A percentile compares a stretch with the other conserved stretches of the same genome.
These are phyloP conservation scores for Cyberlindnera meyerae DNA, from an alignment of 805 yeast species.

Conservation along the genomic window DNA sequence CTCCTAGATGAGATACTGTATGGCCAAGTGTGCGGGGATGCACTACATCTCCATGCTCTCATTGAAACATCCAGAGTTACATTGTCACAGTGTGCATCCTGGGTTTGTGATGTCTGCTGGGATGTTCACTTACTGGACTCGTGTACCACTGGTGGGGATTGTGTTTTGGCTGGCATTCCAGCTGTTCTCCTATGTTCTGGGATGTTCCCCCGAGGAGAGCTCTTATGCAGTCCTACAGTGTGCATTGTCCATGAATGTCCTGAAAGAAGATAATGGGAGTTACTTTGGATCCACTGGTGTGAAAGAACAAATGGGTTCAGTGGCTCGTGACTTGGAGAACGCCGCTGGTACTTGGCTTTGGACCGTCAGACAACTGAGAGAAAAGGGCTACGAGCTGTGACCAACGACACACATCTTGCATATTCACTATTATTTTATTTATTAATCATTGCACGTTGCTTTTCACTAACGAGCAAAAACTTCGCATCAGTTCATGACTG, in stretches of 20 bases:
- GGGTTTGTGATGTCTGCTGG: conserved; percentile 85
- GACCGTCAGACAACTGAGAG: conserved; percentile 58
- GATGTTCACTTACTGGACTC: conserved; percentile 69
- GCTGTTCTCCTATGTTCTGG: conserved; percentile 61
- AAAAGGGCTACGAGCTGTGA: conserved; percentile 42
- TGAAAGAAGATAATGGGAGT: conserved; percentile 54
- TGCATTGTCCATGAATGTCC: conserved; percentile 45
- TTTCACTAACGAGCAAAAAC: too few species aligned
- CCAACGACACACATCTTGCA: too few species aligned
- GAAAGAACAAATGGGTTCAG: conserved; percentile 48
- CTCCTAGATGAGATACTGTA: conserved; percentile 73
- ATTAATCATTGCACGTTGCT: too few species aligned
- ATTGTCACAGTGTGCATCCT: conserved; percentile 70
- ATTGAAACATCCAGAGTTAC: conserved; percentile 57
- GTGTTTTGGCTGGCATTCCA: conserved; percentile 70
- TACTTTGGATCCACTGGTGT: conserved; percentile 60
- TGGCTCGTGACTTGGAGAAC: conserved; percentile 53
- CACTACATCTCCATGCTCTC: conserved; percentile 66
- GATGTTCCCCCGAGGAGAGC: conserved; percentile 70
- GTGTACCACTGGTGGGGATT: conserved; percentile 72
- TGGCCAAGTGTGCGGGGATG: conserved; percentile 73
- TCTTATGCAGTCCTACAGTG: conserved; percentile 59
- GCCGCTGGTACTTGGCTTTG: conserved; percentile 76
- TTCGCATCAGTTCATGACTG: too few species aligned
- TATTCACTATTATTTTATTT: too few species aligned